A percentile compares a stretch with the other conserved stretches of the same genome.
These are phyloP conservation scores for Obelidium mucronatum DNA, from an alignment of 192 early-diverging fungal species.

Conservation along the genomic window DNA sequence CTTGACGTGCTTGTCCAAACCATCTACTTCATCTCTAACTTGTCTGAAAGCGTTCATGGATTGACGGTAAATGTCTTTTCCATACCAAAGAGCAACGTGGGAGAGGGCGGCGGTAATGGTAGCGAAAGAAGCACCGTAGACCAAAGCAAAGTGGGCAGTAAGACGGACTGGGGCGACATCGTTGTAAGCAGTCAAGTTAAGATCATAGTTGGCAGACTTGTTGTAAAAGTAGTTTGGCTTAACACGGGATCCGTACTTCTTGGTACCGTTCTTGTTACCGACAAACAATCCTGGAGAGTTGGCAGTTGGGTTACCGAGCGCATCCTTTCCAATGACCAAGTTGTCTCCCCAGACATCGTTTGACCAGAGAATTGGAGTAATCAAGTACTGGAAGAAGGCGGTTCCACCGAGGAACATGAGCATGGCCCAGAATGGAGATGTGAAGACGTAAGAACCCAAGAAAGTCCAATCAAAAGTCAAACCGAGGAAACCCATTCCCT, in stretches of 20 bases:
- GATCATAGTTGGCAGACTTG: slow-evolving; percentile 9
- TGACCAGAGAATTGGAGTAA: background rate
- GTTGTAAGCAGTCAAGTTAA: slow-evolving; percentile 22
- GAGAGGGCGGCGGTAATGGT: slow-evolving; percentile 61
- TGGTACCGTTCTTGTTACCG: slow-evolving; percentile 5
- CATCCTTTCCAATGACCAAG: background rate
- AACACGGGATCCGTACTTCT: background rate
- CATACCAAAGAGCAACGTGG: slow-evolving; percentile 68
- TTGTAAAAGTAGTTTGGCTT: slow-evolving; percentile 20
- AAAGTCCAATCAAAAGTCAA: slow-evolving; percentile 37
- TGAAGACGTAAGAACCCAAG: slow-evolving; percentile 9
- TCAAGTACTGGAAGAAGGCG: slow-evolving; percentile 19
- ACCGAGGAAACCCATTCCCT: slow-evolving; percentile 30
- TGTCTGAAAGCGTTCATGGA: background rate
- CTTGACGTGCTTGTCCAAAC: slow-evolving; percentile 66
- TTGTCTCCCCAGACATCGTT: slow-evolving; percentile 20
- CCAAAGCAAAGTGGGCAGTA: slow-evolving; percentile 30
- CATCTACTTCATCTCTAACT: slow-evolving; percentile 1
- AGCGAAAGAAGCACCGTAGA: slow-evolving; percentile 43
- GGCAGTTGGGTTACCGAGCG: background rate
- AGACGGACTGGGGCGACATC: slow-evolving; percentile 11
- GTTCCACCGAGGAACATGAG: slow-evolving; percentile 2
- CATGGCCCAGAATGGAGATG: slow-evolving; percentile 25
- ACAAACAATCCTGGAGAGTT: slow-evolving; percentile 6
- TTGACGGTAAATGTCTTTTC: slow-evolving; percentile 34